phyloP scores from a whole-genome alignment of 768 basidiomycete genomes.

The Tricholoma saponaceum region DNA sequence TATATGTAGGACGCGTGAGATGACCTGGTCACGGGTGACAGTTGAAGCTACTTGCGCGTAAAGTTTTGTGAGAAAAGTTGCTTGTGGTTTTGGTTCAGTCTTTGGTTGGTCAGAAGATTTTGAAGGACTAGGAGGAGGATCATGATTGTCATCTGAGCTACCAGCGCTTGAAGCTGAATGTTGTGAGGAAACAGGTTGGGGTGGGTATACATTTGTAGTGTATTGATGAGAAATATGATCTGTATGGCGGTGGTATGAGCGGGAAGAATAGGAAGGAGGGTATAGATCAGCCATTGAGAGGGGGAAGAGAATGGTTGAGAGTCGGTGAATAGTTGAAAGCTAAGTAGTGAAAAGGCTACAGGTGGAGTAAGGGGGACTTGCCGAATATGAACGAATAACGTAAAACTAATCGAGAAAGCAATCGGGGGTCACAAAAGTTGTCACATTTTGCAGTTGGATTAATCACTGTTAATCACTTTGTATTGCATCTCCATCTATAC shows the following conservation, averaged over 20 bases:
- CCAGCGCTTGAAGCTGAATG: conserved; percentile 36
- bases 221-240: conserved; percentile 31
- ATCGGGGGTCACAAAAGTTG: not conserved
- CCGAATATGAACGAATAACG: conserved; percentile 50
- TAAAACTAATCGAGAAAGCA: conserved; percentile 11
- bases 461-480: too few species aligned
- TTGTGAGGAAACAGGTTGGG: conserved; percentile 32
- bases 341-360: conserved; percentile 31
- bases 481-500: too few species aligned
- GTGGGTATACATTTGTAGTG: conserved; percentile 28
- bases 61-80: conserved; percentile 95
- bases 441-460: too few species aligned
- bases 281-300: conserved; percentile 54
- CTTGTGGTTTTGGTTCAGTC: conserved; percentile 78
- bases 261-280: conserved; percentile 39
- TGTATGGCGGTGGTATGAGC: conserved; percentile 26
- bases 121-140: conserved; percentile 42
- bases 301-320: conserved; percentile 19
- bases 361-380: too few species aligned
- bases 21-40: conserved; percentile 1
- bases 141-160: conserved; percentile 45
- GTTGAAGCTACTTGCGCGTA: conserved; percentile 69
- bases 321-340: conserved; percentile 12
- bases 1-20: conserved; percentile 13
- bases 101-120: conserved; percentile 47